Evolutionary conservation across 345 rosid species (phyloP), one percentile per base, ranked within the genome.

Genomic region (Linum trigynum): DNA sequence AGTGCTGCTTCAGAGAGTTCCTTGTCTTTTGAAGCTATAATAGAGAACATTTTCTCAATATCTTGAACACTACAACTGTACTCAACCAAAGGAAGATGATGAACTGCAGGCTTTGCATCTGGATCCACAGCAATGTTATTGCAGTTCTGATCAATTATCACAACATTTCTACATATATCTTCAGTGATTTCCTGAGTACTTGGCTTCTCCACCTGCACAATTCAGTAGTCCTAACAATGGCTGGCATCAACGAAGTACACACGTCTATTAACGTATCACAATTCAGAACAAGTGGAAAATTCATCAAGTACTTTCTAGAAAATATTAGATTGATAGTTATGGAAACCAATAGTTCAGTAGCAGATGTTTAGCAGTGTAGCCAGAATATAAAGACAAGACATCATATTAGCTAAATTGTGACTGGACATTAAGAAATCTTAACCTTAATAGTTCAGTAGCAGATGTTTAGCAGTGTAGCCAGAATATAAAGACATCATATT

Each of bases 1-100:
- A 78, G 11, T 41, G 92, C 90, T 69, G 85, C 76, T 69, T 82
- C 75, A 1, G 84, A 77, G 45, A 89, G 23, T 40, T 65, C 62
- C 61, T 70, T 65, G 38, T 79, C 86, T 66, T 68, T 82, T 48
- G 85, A 80, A 63, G 79, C 80, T 67, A 80, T 51, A 38, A 75
- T 35, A 2, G 63, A 61, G 39, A 55, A 72, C 63, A 76, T 65
- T 72, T 76, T 79, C 45, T 72, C 85, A 41, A 72, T 74, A 72
- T 74, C 80, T 62, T 65, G 6, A 61, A 67, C 42, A 23, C 71
- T 74, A 61, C 81, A 70, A 67, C 77, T 63, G 66, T 64, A 38
- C 58, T 68, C 61, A 12, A 67, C 70, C 0, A 39, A 9, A 62
- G 77, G 71, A 65, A 23, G 32, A 23, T 16, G 38, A 71, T 73